Evolutionary conservation across 805 yeast species (phyloP).

Genomic region (Saturnispora besseyi): DNA sequence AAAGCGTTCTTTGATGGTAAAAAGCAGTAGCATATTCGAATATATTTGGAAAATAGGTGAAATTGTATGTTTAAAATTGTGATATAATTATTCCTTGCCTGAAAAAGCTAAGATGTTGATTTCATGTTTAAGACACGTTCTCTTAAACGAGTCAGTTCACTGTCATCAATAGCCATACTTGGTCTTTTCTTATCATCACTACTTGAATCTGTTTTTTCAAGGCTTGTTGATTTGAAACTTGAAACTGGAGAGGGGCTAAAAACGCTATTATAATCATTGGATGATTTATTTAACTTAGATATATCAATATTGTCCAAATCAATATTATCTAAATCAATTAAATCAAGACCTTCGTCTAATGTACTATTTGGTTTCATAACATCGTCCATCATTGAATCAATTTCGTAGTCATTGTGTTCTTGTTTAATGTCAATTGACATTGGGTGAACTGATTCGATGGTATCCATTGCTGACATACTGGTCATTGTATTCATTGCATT

Average conservation of each 20-base stretch:
- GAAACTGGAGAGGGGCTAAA: conserved; percentile 2
- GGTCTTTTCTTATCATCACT: conserved; percentile 1
- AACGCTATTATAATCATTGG: neutral
- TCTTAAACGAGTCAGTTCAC: conserved; percentile 23
- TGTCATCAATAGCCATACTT: conserved; percentile 17
- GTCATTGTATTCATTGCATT: conserved; percentile 5
- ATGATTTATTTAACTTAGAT: neutral
- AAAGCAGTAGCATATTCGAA: too few species aligned
- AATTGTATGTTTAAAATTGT: too few species aligned
- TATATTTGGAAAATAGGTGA: too few species aligned
- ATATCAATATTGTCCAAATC: neutral
- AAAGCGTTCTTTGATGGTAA: too few species aligned
- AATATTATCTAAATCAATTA: neutral
- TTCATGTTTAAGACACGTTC: conserved; percentile 25
- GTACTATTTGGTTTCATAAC: neutral
- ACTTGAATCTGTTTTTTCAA: neutral
- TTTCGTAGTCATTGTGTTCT: neutral
- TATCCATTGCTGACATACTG: neutral
- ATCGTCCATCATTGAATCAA: neutral
- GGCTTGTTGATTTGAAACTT: neutral
- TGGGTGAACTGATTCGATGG: neutral
- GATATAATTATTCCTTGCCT: too few species aligned
- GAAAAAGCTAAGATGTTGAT: conserved; percentile 5
- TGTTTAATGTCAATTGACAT: conserved; percentile 4
- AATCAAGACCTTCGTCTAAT: neutral